A percentile compares a stretch with the other conserved stretches of the same genome.
Conservation (phyloP, 176 grass and related monocot genomes). For the Metroxylon sagu region DNA sequence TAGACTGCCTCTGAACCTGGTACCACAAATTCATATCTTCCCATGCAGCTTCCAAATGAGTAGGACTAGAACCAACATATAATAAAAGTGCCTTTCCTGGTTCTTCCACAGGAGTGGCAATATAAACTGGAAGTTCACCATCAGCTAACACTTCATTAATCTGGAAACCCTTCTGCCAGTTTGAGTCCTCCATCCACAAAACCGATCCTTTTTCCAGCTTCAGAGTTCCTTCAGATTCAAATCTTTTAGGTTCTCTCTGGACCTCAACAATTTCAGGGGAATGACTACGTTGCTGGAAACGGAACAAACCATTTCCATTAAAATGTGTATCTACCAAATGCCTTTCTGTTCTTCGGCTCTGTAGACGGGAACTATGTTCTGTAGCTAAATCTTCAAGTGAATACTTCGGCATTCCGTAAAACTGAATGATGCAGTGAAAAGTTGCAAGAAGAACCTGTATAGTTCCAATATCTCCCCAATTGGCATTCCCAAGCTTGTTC, state of each 20-base stretch:
- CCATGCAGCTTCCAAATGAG: conserved; percentile 83
- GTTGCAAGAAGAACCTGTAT: conserved; percentile 78
- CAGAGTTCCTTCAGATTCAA: conserved; percentile 57
- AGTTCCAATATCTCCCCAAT: conserved; percentile 89
- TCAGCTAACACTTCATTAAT: conserved; percentile 62
- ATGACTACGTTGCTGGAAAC: conserved; percentile 61
- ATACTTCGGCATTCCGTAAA: conserved; percentile 71
- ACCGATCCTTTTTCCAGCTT: conserved; percentile 76
- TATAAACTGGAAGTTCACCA: conserved; percentile 65
- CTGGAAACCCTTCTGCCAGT: conserved; percentile 62
- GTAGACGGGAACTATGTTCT: conserved; percentile 76
- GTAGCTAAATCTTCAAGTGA: conserved; percentile 69
- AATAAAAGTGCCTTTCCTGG: conserved; percentile 51
- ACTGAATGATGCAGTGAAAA: conserved; percentile 79
- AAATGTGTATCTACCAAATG: conserved; percentile 55
- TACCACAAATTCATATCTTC: conserved; percentile 97
- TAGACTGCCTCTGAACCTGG: conserved; percentile 83
- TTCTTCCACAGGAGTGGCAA: conserved; percentile 57
- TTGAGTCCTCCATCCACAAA: conserved; percentile 69
- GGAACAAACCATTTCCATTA: conserved; percentile 63
- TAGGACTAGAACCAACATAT: conserved; percentile 74
- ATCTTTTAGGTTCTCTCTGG: conserved; percentile 46
- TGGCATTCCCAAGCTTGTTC: conserved; percentile 99
- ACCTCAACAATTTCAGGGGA: conserved; percentile 97
- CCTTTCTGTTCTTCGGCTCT: conserved; percentile 89